phyloP scores from a whole-genome alignment of 2,329 filamentous ascomycete species.

The Aureobasidium sp. region DNA sequence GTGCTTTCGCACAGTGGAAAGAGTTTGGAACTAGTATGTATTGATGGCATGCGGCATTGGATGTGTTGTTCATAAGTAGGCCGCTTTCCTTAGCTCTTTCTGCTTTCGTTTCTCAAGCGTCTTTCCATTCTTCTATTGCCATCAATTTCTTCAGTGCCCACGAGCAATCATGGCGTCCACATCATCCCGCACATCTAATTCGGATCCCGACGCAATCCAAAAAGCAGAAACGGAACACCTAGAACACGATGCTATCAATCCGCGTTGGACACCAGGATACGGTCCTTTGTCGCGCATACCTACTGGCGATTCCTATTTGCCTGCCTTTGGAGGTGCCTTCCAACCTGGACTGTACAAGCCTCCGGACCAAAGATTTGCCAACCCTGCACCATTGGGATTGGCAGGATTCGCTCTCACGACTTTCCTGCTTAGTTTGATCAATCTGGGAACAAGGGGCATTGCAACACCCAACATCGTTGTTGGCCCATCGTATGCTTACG shows the following conservation, averaged over 20 bases:
- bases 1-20: neutral
- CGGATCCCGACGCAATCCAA: neutral
- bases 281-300: conserved; percentile 44
- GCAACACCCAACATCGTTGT: conserved; percentile 59
- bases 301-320: conserved; percentile 35
- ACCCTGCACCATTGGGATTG: conserved; percentile 71
- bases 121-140: neutral
- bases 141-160: neutral
- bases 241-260: neutral
- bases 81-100: neutral
- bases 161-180: neutral
- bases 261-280: conserved; percentile 4
- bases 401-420: conserved; percentile 76
- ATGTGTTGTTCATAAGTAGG: neutral
- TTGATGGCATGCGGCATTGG: neutral
- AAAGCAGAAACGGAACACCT: neutral
- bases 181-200: neutral
- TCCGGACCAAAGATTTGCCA: conserved; percentile 58
- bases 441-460: conserved; percentile 58
- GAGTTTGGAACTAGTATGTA: neutral
- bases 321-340: conserved; percentile 65
- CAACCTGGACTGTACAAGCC: conserved; percentile 63
- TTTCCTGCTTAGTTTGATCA: conserved; percentile 69
- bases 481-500: conserved; percentile 64
- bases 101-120: neutral